phyloP scores from a whole-genome alignment of 2,329 filamentous ascomycete species.

The Aureobasidium zeae region DNA sequence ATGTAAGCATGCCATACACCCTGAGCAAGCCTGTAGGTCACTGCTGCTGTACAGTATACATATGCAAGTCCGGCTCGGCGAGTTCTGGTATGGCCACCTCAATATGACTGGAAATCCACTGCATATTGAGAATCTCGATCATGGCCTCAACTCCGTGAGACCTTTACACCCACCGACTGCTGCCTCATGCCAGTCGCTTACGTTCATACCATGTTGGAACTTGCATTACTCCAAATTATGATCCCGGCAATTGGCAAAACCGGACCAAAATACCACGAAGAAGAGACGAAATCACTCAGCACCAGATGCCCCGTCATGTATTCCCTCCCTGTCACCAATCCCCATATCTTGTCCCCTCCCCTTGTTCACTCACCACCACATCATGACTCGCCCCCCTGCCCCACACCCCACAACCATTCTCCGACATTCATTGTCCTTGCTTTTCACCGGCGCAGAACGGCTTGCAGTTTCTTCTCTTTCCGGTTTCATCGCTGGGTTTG shows the following conservation, averaged over 20 bases:
- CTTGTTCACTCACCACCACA: too few relatives aligned
- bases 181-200: not conserved
- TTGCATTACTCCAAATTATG: conserved; percentile 1
- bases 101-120: not conserved
- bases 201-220: not conserved
- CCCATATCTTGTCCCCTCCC: too few relatives aligned
- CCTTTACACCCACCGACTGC: not conserved
- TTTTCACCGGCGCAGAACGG: conserved; percentile 3
- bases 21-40: not conserved
- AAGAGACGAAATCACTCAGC: conserved; percentile 3
- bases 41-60: too few relatives aligned
- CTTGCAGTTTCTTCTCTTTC: too few relatives aligned
- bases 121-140: not conserved
- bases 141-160: not conserved
- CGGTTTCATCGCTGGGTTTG: too few relatives aligned
- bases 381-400: not conserved
- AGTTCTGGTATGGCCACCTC: too few relatives aligned
- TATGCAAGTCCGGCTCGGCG: too few relatives aligned
- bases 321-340: not conserved
- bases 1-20: conserved; percentile 31
- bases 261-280: conserved; percentile 10
- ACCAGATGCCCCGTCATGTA: conserved; percentile 13
- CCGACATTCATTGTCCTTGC: too few relatives aligned
- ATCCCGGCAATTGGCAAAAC: too few relatives aligned
- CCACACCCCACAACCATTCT: not conserved